Evolutionary conservation across 2,329 filamentous ascomycete genomes (phyloP), one percentile per base, ranked within the genome.

Genomic region (Cadophora malorum): DNA sequence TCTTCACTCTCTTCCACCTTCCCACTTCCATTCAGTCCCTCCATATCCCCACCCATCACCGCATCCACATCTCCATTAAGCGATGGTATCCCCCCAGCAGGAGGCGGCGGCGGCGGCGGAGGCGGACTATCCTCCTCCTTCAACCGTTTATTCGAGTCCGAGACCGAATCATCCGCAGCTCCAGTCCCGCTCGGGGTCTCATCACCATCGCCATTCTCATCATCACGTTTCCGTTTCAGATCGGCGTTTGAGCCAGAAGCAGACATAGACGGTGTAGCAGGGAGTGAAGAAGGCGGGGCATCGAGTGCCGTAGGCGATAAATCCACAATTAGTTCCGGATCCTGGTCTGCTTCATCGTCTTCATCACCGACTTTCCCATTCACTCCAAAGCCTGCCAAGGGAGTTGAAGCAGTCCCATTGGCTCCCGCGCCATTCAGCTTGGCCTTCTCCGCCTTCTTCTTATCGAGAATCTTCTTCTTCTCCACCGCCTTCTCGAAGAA

Each of bases 401-500:
- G 21, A 25, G 5, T 58, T 52, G 52, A 63, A 45, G 28, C 45
- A 58, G 41, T 76, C 73, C 75, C 74, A 71, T 75, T 71, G 3
- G 68, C 71, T 28, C 50, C 62, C 52, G 35, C 71, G 64, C 72
- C 75, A 63, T 76, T 76, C 33, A 38, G 69, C 71, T 33, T 76
- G 75, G 68, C 81, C 72, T 78, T 81, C 71, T 83, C 84, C 1
- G 83, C 81, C 76, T 88, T 91, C 78, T 88, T 88, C 72, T 93
- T 88, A 71, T 94, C 89, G 70, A 89, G 86, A 69, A 85, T 88
- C 45, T 79, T 81, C 72, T 91, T 93, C 80, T 97, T 96, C 66
- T 85, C 83, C 2, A 95, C 89, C 0, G 93, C 94, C 76, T 93
- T 94, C 69, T 96, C 92, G 76, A 97, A 90, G 79, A 91, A 98